Conservation (phyloP, 1,284 basidiomycete species). For the Marasmius oreades region DNA sequence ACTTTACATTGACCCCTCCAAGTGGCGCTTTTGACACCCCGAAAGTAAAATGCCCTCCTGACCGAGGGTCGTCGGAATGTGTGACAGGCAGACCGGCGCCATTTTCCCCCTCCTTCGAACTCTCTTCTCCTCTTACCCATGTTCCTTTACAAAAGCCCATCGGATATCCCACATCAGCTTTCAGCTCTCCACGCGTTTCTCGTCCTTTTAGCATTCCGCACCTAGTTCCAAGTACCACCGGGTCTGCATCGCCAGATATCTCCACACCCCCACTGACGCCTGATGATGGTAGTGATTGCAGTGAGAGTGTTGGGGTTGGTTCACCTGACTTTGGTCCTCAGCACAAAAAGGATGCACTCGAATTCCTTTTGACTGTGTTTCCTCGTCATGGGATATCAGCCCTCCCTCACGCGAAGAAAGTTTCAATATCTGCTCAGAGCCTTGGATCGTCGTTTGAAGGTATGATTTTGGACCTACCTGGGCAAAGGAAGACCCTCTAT, state of each 20-base stretch:
- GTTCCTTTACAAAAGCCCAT: conserved; percentile 34
- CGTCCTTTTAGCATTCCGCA: conserved; percentile 34
- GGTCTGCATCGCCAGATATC: conserved; percentile 27
- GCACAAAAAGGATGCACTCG: conserved; percentile 59
- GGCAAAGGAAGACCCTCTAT: conserved; percentile 67
- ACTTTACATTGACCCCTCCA: conserved; percentile 13
- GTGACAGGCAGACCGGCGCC: conserved; percentile 86
- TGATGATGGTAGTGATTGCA: conserved; percentile 43
- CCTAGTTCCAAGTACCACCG: conserved; percentile 38
- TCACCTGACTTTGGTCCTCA: conserved; percentile 30
- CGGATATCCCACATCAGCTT: conserved; percentile 28
- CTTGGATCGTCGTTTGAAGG: conserved; percentile 70
- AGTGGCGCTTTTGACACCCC: conserved; percentile 93
- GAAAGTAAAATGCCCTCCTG: conserved; percentile 85
- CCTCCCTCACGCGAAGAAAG: conserved; percentile 66
- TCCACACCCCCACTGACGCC: conserved; percentile 67
- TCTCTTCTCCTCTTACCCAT: conserved; percentile 37
- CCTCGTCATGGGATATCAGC: conserved; percentile 63
- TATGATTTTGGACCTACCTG: conserved; percentile 71
- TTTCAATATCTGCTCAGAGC: conserved; percentile 65
- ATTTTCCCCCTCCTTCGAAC: conserved; percentile 43
- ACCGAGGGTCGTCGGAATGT: conserved; percentile 86
- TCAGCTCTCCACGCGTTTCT: conserved; percentile 17
- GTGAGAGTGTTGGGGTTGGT: conserved; percentile 30
- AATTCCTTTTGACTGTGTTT: conserved; percentile 74